These are phyloP conservation scores for Carex arenaria DNA, from an alignment of 202 grass and related monocot species.

Conservation along the genomic window DNA sequence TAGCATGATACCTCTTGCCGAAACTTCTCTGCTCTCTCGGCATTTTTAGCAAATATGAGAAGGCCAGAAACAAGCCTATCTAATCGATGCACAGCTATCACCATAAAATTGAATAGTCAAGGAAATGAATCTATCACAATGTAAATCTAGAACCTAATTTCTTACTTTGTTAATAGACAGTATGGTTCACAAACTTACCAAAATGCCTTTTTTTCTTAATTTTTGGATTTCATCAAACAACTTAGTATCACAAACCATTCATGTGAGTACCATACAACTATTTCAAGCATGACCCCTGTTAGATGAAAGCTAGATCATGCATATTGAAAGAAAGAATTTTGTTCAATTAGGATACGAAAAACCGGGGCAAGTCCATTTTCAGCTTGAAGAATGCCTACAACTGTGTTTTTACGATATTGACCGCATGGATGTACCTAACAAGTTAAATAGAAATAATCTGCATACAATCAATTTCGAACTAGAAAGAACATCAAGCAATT, in stretches of 20 bases:
- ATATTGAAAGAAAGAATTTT: constrained; percentile 5
- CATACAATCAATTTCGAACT: not conserved
- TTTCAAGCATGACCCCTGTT: not conserved
- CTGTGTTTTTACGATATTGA: constrained; percentile 90
- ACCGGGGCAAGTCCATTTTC: constrained; percentile 67
- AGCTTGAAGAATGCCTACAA: constrained; percentile 87
- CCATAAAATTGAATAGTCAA: constrained; percentile 64
- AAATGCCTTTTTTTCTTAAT: not conserved
- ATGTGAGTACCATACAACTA: not conserved
- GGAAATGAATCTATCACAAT: constrained; percentile 23
- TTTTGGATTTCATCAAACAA: constrained; percentile 18
- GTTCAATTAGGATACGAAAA: constrained; percentile 70
- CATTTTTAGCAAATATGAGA: constrained; percentile 96
- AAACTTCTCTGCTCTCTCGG: constrained; percentile 69
- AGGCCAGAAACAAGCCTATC: constrained; percentile 96
- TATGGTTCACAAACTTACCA: not conserved
- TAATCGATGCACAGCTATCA: constrained; percentile 74
- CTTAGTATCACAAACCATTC: not conserved
- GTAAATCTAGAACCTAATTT: not conserved
- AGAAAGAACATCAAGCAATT: not conserved
- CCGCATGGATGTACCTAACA: constrained; percentile 91
- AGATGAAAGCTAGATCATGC: not conserved
- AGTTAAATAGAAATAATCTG: constrained; percentile 9
- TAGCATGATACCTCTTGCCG: constrained; percentile 65
- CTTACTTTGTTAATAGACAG: not conserved